Evolutionary conservation across 2,329 filamentous ascomycete species (phyloP), one percentile per base, ranked within the genome.

Genomic region (Aspergillus clavatus): DNA sequence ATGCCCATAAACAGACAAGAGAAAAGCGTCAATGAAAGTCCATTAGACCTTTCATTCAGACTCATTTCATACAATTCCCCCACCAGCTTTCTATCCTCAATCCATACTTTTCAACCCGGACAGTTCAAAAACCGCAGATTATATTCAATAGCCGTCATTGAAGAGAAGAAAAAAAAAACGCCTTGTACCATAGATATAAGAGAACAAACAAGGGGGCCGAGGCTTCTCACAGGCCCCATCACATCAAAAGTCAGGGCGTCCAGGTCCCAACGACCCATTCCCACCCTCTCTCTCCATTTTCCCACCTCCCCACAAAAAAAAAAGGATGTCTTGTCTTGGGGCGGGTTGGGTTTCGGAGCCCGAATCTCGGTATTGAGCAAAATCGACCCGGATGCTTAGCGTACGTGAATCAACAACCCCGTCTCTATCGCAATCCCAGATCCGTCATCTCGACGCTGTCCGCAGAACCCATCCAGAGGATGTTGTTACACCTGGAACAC

Each of bases 401-500:
- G n/a, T n/a, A n/a, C n/a, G n/a, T n/a, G n/a, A n/a, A n/a, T n/a
- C n/a, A n/a, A n/a, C n/a, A n/a, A n/a, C n/a, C n/a, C 53, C 18
- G 16, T 28, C 27, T 48, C 43, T 57, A 57, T 53, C 54, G 54
- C 41, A 70, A 63, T 49, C 66, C 62, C 40, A 71, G 50, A 48
- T 72, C 66, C 45, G 62, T 72, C 71, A 70, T 73, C 54, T 73
- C 69, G 46, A 75, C 71, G 39, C 71, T 72, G 36, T 78, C 75
- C 21, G 75, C 76, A 33, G 74, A 76, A 27, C 77, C 79, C 61
- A 97, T 91, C 86, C 89, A 97, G 38, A 97, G 78, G n/a, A 97
- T 91, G 65, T 97, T 97, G 73, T 97, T 97, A 73, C 89, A 94
- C 65, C 87, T 89, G 42, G 16, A 38, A n/a, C n/a, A n/a, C n/a